These are phyloP conservation scores for Diaporthe vaccinii DNA, from an alignment of 2,329 filamentous ascomycete species.

Conservation along the genomic window DNA sequence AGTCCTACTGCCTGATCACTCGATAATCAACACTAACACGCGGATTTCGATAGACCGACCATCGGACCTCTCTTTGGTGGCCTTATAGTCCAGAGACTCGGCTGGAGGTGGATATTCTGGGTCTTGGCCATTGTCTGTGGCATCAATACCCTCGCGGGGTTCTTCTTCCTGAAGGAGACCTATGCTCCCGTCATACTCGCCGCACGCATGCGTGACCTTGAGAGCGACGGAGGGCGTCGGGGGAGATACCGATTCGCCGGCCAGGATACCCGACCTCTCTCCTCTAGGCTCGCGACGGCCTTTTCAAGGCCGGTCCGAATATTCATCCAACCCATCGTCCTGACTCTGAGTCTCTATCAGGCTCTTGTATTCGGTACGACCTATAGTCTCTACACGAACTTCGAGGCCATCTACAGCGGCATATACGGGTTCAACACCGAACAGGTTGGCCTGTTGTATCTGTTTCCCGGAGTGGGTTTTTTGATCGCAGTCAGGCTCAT, in stretches of 20 bases:
- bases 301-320: conserved; percentile 36
- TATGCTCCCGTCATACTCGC: conserved; percentile 30
- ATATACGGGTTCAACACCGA: conserved; percentile 38
- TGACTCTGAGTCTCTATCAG: conserved; percentile 36
- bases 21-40: background rate
- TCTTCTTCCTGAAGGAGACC: conserved; percentile 34
- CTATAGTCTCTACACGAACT: conserved; percentile 37
- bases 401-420: conserved; percentile 33
- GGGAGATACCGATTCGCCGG: conserved; percentile 27
- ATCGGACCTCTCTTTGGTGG: conserved; percentile 38
- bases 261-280: conserved; percentile 26
- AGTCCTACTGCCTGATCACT: background rate
- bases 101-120: conserved; percentile 39
- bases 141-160: conserved; percentile 21
- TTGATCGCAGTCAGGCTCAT: conserved; percentile 34
- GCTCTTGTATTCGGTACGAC: conserved; percentile 36
- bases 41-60: background rate
- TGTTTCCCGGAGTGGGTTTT: conserved; percentile 32
- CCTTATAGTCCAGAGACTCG: conserved; percentile 31
- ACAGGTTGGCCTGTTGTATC: conserved; percentile 35
- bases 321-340: conserved; percentile 35
- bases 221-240: background rate
- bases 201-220: conserved; percentile 20
- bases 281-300: conserved; percentile 22
- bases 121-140: conserved; percentile 33